Evolutionary conservation across 768 basidiomycete genomes (phyloP), one percentile per base, ranked within the genome.

Genomic region (Dictyophora rubrovolvata): DNA sequence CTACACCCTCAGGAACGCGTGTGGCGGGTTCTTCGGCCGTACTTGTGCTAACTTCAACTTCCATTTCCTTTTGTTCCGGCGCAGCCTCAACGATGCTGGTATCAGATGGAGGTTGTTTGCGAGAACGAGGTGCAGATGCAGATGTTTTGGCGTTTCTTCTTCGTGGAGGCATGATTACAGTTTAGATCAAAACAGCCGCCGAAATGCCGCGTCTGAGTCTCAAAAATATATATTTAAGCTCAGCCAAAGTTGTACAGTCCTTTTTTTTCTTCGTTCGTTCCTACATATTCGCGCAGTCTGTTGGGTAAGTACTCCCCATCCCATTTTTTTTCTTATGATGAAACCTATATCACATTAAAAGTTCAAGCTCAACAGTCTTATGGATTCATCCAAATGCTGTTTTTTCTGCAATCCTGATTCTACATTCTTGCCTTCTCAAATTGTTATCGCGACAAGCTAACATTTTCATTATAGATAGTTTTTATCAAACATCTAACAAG

Each of bases 331-430:
- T 20, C 52, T 36, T 33, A 22, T 59, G 57, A 59, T 59, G 57
- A 59, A 51, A 59, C 18, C 21, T 51, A 17, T 20, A 51, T 59
- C 57, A 59, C 57, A 59, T 42, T 28, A 28, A 28, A 56, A 59
- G 57, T 59, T 59, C 57, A 59, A 59, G 57, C 57, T 59, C 57
- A 59, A 59, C 57, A 59, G 57, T 59, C 57, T 59, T 59, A 59
- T 59, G 57, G 57, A 59, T 52, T 20, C 14, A 48, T 59, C 57
- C 57, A 59, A 35, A 35, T 59, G 57, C 21, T 59, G 57, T 48
- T n/a, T 59, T 21, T 51, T 59, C 57, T 59, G 57, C 57, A 59
- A 59, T 59, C 20, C 57, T 59, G 57, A 59, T 23, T 21, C 7
- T n/a, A 22, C 23, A 35, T 52, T 21, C 35, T 23, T 51, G 16